Base-by-base conservation (phyloP, 1,284 basidiomycete species). In the Ceratobasidium sp. region DNA sequence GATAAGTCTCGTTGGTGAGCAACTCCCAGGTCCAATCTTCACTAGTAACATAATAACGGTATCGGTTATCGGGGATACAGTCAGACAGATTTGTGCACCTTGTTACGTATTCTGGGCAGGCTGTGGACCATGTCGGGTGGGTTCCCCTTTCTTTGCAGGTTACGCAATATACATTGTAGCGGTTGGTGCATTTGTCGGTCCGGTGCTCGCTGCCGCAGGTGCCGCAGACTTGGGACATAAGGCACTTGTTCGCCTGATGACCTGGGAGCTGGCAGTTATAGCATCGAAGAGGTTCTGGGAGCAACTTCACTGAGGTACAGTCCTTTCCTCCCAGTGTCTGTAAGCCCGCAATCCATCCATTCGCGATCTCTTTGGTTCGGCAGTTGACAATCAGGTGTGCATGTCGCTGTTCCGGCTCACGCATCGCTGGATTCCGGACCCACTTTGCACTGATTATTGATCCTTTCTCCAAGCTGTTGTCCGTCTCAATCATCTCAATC, bases 381-480 rank as follows among this genome's bases (percentile, higher is more conserved):
- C 66, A 68, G 33, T 68, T n/a, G 33, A 68, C 30, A n/a, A 68
- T 38, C 48, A 68, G 33, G 66, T 68, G 66, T 6, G 66, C 48
- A 12, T 50, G 46, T 50, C 20, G 27, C 18, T 68, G 66, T 52
- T 54, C 66, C 5, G 48, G 23, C 27, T 50, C 66, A 2, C 18
- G 46, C 23, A 14, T 68, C 27, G 44, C 23, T 12, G 66, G 66
- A 48, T 68, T 33, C 18, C 66, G n/a, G 16, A 68, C 30, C 66
- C 66, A 68, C 23, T 33, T 27, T 5, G 46, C 8, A 38, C 27
- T 23, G 7, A 62, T 2, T 3, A 73, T 57, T 5, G 33, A n/a
- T 3, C 55, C 69, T 10, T 41, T 30, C 30, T 10, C 27, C 7
- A 73, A 38, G 2, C 23, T 38, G 46, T 73, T 73, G 3, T 38